Conservation (phyloP, 1,284 basidiomycete genomes). For the Malassezia dermatis region DNA sequence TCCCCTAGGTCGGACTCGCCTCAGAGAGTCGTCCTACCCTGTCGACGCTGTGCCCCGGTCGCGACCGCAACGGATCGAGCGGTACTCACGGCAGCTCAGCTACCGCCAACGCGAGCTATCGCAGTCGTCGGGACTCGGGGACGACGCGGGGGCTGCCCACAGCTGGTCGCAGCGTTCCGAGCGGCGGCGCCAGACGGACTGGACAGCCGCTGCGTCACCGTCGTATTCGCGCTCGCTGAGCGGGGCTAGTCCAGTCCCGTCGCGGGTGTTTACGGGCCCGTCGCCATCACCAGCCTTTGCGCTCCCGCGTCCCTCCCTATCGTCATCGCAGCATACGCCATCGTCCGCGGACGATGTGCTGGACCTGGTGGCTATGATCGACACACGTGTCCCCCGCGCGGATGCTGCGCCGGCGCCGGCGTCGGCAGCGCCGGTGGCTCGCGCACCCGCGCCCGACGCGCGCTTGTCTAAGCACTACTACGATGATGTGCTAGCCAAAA, state of each 20-base stretch:
- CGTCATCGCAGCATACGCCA: background rate
- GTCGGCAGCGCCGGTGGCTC: background rate
- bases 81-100: constrained; percentile 12
- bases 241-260: constrained; percentile 1
- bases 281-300: constrained; percentile 14
- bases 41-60: background rate
- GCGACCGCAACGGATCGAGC: constrained; percentile 9
- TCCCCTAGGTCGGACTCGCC: background rate
- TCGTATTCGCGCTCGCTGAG: background rate
- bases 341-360: constrained; percentile 5
- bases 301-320: background rate
- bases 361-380: constrained; percentile 15
- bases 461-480: background rate
- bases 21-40: background rate
- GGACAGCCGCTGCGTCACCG: background rate
- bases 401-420: background rate
- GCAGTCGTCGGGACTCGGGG: background rate
- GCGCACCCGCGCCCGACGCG: background rate
- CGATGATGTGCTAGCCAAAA: constrained; percentile 9
- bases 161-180: constrained; percentile 14
- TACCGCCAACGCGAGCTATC: constrained; percentile 10
- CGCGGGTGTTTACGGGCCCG: constrained; percentile 10
- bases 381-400: background rate
- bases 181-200: constrained; percentile 11
- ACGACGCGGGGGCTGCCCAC: constrained; percentile 5